Evolutionary conservation across 129 eudicot species (phyloP).

Genomic region (Flaveria ramosissima): DNA sequence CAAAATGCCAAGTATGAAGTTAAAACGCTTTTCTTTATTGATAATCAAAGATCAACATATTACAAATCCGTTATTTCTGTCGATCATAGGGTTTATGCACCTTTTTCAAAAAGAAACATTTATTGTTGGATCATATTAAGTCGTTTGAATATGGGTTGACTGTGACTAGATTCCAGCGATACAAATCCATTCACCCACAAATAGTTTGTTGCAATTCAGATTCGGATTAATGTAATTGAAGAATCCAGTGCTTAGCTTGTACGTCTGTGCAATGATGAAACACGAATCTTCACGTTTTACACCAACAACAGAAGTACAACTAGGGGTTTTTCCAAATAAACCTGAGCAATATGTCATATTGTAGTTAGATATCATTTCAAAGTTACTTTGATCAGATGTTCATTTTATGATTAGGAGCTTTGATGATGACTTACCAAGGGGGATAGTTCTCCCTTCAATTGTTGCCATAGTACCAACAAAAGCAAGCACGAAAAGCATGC

Average conservation of each 20-base stretch:
- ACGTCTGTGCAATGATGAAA: slow-evolving; percentile 22
- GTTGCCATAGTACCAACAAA: neutral
- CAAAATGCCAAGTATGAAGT: too few species aligned
- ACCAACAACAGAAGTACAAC: slow-evolving; percentile 31
- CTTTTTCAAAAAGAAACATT: neutral
- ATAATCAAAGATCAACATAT: too few species aligned
- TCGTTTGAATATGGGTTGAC: neutral
- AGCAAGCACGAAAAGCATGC: slow-evolving; percentile 7
- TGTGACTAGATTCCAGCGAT: slow-evolving; percentile 11
- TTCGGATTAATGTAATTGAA: slow-evolving; percentile 25
- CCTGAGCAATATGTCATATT: neutral
- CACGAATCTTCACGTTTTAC: slow-evolving; percentile 49
- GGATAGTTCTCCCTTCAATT: too few species aligned
- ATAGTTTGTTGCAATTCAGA: slow-evolving; percentile 29
- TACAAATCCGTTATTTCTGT: too few species aligned
- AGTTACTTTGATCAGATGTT: too few species aligned
- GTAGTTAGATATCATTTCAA: too few species aligned
- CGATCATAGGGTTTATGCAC: too few species aligned
- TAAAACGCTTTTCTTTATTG: too few species aligned
- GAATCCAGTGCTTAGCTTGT: neutral
- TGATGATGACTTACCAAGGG: neutral
- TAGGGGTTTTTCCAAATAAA: neutral
- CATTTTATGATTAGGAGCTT: neutral
- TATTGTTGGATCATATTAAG: neutral
- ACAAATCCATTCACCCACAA: slow-evolving; percentile 39